Base-by-base conservation (phyloP, 1,284 basidiomycete genomes). In the Cryptococcus sp. region DNA sequence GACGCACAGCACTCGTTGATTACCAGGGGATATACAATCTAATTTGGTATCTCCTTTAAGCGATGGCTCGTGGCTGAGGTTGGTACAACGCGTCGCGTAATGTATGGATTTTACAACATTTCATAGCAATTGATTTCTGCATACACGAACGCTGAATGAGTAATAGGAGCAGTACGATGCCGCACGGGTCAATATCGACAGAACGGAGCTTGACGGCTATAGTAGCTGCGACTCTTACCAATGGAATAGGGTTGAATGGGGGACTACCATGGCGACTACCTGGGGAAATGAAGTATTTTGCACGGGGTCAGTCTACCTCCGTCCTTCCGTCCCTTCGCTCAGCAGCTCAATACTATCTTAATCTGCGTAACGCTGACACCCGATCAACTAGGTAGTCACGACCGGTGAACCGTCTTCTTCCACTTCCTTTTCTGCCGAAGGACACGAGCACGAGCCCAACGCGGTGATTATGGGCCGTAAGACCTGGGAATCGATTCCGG, bases 401-500 rank as follows among this genome's bases (percentile, higher is more conserved):
- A 76, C 74, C 1, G 75, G 75, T 27, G 65, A 72, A 38, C 19
- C 49, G 1, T 39, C 60, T n/a, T 56, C 66, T 4, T 4, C 19
- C 2, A 31, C n/a, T n/a, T n/a, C 25, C 25, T 25, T 6, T 25
- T 25, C 25, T 25, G 25, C 25, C 25, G 25, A 25, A 25, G 25
- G 25, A 25, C 25, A 25, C 25, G 25, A 25, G 25, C 25, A 6
- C 25, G 17, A 53, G 10, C 54, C 78, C 58, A 99, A 99, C 77
- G 87, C 86, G 1, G 88, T 98, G 40, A 81, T 99, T 59, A 99
- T 99, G 96, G 96, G 96, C 6, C 83, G 94, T 50, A 94, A 92
- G 71, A 97, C 93, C 19, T 99, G 96, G 96, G 91, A 96, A 77
- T 92, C 91, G 74, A 99, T 99, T 60, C 95, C 96, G n/a, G 67